Evolutionary conservation across 257 asterid genomes (phyloP), one percentile per base, ranked within the genome.

Genomic region (Linaria vulgaris): DNA sequence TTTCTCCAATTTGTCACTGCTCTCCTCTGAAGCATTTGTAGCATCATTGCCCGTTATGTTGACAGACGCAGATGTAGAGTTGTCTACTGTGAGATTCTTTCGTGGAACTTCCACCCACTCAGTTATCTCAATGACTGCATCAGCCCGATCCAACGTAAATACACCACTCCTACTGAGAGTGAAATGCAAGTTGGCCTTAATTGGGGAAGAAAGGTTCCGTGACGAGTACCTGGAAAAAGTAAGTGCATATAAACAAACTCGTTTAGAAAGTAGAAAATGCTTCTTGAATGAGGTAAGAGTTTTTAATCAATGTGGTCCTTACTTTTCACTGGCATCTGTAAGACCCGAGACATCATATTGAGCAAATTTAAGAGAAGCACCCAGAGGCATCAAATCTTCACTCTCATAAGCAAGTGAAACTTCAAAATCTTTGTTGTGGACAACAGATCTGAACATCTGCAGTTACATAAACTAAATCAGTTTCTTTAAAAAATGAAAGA

Each of bases 21-120:
- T 88, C 69, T 78, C 96, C 51, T 78, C 94, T 53, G 95, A 73
- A 61, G 79, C 51, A 62, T 64, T 75, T 37, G 56, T 73, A 63
- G 82, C 52, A 67, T 67, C 80, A 67, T 79, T 73, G 72, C 87
- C 78, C 38, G 96, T 81, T 45, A 25, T 66, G 70, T 90, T 84
- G 64, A 79, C 78, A 68, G 82, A 69, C 69, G 91, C 74, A 71
- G 88, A 79, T 50, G 95, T 87, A 57, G 97, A 79, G 78, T 87
- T 88, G 69, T 90, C 90, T 41, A 69, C 81, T n/a, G 97, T 83
- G 60, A 87, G 74, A 84, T 85, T 84, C 86, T 85, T 94, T 65
- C 81, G 70, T 20, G 97, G 99, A 59, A 90, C 89, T 74, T 94
- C 99, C 24, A 94, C 92, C 99, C 99, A 94, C 79, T 94, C 99